Base-by-base conservation (phyloP, 2,329 filamentous ascomycete genomes). In the Neurospora crassa region DNA sequence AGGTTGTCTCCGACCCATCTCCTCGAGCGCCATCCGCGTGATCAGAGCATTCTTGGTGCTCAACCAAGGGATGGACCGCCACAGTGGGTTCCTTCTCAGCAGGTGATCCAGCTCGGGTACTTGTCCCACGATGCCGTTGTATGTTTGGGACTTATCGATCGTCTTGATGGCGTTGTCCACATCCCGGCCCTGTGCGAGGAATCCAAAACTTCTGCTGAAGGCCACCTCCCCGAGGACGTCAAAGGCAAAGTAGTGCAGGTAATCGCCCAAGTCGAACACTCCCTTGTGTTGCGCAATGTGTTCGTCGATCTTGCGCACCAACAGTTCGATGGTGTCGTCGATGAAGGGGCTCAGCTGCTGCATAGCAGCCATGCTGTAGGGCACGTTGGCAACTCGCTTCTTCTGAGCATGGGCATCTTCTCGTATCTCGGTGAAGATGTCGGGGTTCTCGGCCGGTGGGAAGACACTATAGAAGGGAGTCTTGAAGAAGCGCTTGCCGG, bases 351-450 rank as follows among this genome's bases (percentile, higher is more conserved):
- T 81, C 42, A 85, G 82, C 77, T 85, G 83, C 72, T 84, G 82
- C 84, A 86, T 86, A 8, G 83, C 83, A 0, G 83, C 82, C 84
- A 87, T 86, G 77, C 82, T 83, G 77, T 87, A 87, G 0, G 84
- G 83, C 43, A 84, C 82, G 68, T 84, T 84, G 74, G 83, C 83
- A 5, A 85, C 83, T 76, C 84, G 82, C 79, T 87, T 88, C 81
- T 87, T 87, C 72, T 82, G 80, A 0, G 85, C 84, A 76, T 88
- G 86, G n/a, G 85, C 83, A 7, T 83, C 80, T 78, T 87, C 85
- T 70, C 85, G 80, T 18, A 81, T 83, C 77, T 88, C 86, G 53
- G 86, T 87, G 78, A 88, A 88, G 76, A 88, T 87, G 72, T 88
- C 86, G 6, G 86, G 85, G 78, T 87, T 87, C 78, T 86, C 84